Base-by-base conservation (phyloP, 768 basidiomycete genomes). In the Holtermannia corniformis region DNA sequence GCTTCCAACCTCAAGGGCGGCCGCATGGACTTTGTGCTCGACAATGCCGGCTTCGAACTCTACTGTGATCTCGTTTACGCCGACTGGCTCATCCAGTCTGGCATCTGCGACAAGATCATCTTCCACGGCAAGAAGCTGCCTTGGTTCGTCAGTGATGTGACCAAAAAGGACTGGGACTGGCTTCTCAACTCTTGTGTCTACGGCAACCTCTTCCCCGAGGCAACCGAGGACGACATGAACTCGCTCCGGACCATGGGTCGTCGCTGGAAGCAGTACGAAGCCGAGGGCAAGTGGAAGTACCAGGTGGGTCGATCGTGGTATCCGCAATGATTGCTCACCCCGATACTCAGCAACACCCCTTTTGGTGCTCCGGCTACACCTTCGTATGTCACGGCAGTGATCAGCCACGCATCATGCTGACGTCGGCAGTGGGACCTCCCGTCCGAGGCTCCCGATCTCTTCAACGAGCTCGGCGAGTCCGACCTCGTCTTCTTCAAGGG, bases 61-160 rank as follows among this genome's bases (percentile, higher is more conserved):
- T 91, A 88, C 63, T 72, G 71, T 57, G 71, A 72, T 52, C 62
- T 71, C 25, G 55, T 71, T 48, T 71, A 56, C 53, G 92, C 92
- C 74, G 92, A 96, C 74, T 96, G 88, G 76, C 80, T 96, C 51
- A 78, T 95, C 55, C 91, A 93, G 72, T 84, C 81, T 57, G 91
- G 91, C 1, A 80, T 88, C 24, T 89, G 87, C 27, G 82, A 73
- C 41, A 78, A 89, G 73, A 78, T 97, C 52, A 81, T 82, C 57
- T 93, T 97, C 81, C 92, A 97, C 70, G 92, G 92, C 46, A 96
- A 95, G 75, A 84, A 89, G 40, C 87, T 87, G 64, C 82, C 92
- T 2, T 93, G 90, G 90, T 92, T 92, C 70, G 87, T 68, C 54
- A 55, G 58, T 12, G 92, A 95, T 68, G 83, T 93, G 46, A 97